Percentiles rank a stretch among this genome's conserved stretches.
phyloP scores from a whole-genome alignment of 805 yeast genomes.

The Candida maris region DNA sequence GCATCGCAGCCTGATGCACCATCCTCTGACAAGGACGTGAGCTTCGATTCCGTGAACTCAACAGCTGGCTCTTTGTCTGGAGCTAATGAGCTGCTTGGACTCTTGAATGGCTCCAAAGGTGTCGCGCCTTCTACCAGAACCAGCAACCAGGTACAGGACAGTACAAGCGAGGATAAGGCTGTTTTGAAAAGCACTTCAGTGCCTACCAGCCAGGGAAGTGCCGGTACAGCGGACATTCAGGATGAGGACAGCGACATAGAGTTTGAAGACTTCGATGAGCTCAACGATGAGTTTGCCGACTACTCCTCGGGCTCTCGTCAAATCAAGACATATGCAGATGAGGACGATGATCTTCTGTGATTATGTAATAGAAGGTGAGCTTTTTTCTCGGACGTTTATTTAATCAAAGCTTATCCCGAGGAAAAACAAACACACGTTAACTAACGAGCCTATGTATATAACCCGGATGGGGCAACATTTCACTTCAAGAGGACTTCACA shows the following conservation, averaged over 20 bases:
- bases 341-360: slow-evolving; percentile 12
- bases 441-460: no score
- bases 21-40: slow-evolving; percentile 1
- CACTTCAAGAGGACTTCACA: no score
- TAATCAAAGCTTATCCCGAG: no score
- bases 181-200: no score
- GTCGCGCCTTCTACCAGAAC: no score
- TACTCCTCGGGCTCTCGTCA: slow-evolving; percentile 15
- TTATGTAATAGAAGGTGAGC: background rate
- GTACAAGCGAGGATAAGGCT: no score
- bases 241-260: slow-evolving; percentile 14
- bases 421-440: no score
- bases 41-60: slow-evolving; percentile 1
- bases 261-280: slow-evolving; percentile 23
- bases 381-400: no score
- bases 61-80: slow-evolving; percentile 1
- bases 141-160: no score
- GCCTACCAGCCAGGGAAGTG: no score
- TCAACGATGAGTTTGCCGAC: slow-evolving; percentile 20
- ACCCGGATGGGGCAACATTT: no score
- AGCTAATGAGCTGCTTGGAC: slow-evolving; percentile 2
- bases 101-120: background rate
- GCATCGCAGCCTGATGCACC: background rate
- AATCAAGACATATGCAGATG: slow-evolving; percentile 18
- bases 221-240: no score